These are phyloP conservation scores for Sphaerostilbella broomeana DNA, from an alignment of 2,329 filamentous ascomycete genomes.

Conservation along the genomic window DNA sequence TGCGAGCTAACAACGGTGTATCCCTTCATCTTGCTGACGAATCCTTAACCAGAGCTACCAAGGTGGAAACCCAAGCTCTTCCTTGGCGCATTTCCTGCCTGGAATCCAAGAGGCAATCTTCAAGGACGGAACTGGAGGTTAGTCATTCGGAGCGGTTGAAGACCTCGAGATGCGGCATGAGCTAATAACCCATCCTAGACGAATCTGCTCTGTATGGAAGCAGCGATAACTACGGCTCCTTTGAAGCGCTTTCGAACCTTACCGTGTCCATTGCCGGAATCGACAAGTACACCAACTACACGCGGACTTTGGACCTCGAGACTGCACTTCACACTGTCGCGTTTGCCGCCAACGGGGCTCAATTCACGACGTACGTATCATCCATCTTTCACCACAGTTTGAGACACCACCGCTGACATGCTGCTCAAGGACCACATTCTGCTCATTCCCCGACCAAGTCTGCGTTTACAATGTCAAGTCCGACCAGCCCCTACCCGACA, in stretches of 20 bases:
- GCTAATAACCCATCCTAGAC: too few relatives aligned
- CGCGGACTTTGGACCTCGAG: constrained; percentile 36
- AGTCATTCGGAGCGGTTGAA: constrained; percentile 1
- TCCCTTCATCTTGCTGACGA: too few relatives aligned
- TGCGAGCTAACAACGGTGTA: too few relatives aligned
- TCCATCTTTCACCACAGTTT: constrained; percentile 10
- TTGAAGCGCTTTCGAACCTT: constrained; percentile 41
- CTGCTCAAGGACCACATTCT: too few relatives aligned
- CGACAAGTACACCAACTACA: constrained; percentile 27
- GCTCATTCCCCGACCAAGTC: constrained; percentile 36
- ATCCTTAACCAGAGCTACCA: constrained; percentile 32
- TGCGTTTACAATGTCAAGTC: constrained; percentile 23
- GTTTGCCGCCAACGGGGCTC: constrained; percentile 28
- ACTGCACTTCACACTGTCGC: constrained; percentile 34
- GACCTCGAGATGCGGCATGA: too few relatives aligned
- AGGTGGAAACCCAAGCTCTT: constrained; percentile 38
- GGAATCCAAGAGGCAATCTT: constrained; percentile 42
- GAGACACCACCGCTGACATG: too few relatives aligned
- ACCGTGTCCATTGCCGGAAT: constrained; percentile 32
- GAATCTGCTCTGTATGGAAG: constrained; percentile 33
- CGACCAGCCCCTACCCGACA: constrained; percentile 7
- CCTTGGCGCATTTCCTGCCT: constrained; percentile 29
- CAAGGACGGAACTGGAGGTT: constrained; percentile 41
- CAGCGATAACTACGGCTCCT: constrained; percentile 37
- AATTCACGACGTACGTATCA: constrained; percentile 8